These are phyloP conservation scores for Pyricularia sp. DNA, from an alignment of 2,329 filamentous ascomycete genomes.

Conservation along the genomic window DNA sequence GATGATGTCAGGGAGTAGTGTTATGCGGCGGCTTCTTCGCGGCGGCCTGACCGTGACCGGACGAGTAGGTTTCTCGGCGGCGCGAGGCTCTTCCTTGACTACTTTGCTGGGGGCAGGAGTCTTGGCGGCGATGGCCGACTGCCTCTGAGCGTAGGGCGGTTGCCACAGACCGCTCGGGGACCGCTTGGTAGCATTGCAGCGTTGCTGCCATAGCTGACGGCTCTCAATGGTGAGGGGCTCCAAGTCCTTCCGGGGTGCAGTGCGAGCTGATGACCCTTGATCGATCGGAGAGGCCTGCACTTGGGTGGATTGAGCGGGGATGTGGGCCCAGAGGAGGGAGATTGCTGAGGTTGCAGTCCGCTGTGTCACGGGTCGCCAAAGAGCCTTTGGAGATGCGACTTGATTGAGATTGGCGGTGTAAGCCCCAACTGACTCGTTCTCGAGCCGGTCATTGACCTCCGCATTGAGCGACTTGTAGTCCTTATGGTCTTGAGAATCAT, in stretches of 20 bases:
- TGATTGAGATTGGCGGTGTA: conserved; percentile 1
- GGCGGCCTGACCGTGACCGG: conserved; percentile 39
- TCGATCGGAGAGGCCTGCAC: conserved; percentile 4
- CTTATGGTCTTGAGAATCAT: conserved; percentile 28
- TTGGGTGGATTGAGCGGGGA: not conserved
- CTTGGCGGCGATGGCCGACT: not conserved
- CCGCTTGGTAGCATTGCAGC: conserved; percentile 9
- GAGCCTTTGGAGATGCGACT: conserved; percentile 6
- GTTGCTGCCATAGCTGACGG: conserved; percentile 25
- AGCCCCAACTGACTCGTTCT: not conserved
- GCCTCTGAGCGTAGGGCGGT: conserved; percentile 11
- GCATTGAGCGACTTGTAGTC: conserved; percentile 11
- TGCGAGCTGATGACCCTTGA: conserved; percentile 21
- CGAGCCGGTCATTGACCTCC: not conserved
- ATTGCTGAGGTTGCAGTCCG: not conserved
- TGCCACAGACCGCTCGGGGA: conserved; percentile 18
- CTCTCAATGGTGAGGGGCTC: conserved; percentile 23
- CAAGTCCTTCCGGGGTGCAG: conserved; percentile 19
- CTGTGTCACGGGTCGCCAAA: conserved; percentile 15
- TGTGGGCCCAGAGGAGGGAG: conserved; percentile 14
- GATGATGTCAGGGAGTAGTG: conserved; percentile 47
- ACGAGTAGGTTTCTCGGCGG: conserved; percentile 16
- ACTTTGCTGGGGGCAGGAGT: not conserved
- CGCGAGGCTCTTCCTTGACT: not conserved
- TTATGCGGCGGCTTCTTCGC: conserved; percentile 42